These are phyloP conservation scores for Lasiodiplodia sp. DNA, from an alignment of 2,329 filamentous ascomycete species.

Conservation along the genomic window DNA sequence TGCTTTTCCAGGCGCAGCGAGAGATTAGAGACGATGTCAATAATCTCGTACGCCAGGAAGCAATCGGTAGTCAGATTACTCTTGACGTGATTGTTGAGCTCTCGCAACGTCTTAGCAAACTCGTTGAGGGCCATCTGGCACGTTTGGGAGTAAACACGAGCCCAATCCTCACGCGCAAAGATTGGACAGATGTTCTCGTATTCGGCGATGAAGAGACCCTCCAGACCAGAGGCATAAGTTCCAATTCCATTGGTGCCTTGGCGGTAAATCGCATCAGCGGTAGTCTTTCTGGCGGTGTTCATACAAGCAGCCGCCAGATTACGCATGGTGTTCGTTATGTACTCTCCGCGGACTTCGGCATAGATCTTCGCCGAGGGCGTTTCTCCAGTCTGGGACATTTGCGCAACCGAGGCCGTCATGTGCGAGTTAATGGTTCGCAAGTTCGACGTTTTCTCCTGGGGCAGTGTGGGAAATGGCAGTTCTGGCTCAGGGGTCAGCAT, in stretches of 20 bases:
- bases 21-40: conserved; percentile 83
- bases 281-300: conserved; percentile 78
- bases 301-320: conserved; percentile 85
- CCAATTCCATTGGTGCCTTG: conserved; percentile 90
- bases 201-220: conserved; percentile 85
- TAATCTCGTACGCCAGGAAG: conserved; percentile 93
- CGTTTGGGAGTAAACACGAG: conserved; percentile 77
- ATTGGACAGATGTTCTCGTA: conserved; percentile 90
- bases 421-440: conserved; percentile 81
- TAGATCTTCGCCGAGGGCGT: conserved; percentile 83
- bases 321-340: conserved; percentile 80
- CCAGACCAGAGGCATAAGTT: conserved; percentile 85
- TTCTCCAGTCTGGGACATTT: conserved; percentile 60
- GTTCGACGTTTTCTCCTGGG: conserved; percentile 76
- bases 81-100: conserved; percentile 90
- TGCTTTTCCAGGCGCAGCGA: conserved; percentile 80
- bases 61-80: conserved; percentile 87
- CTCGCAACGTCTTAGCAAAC: conserved; percentile 82
- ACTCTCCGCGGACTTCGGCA: conserved; percentile 83
- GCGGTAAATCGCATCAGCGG: conserved; percentile 81
- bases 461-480: conserved; percentile 79
- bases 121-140: conserved; percentile 81
- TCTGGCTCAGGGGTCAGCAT: conserved; percentile 47
- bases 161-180: conserved; percentile 86
- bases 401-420: conserved; percentile 67